Percentiles rank a stretch among this genome's conserved stretches.
Evolutionary conservation across 305 asterid species (phyloP).

Genomic region (Fraxinus albicans): DNA sequence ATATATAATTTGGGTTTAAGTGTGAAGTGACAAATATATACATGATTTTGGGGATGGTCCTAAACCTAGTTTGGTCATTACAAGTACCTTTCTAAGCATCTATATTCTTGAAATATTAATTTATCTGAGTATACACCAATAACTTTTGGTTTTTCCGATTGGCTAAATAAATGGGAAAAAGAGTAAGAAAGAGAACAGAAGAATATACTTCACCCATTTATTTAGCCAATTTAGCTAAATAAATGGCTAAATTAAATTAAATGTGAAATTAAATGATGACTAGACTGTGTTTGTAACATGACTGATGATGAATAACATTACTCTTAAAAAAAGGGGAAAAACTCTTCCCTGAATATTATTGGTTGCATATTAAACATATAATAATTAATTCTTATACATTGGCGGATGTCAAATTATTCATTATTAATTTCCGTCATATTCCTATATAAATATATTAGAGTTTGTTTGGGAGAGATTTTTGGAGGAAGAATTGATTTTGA

Average conservation of each 20-base stretch:
- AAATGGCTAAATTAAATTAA: too few species aligned
- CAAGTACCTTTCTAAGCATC: background rate
- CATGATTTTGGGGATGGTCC: background rate
- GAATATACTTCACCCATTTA: too few species aligned
- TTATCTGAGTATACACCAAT: background rate
- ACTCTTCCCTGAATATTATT: background rate
- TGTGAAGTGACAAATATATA: background rate
- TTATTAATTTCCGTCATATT: background rate
- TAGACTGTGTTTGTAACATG: too few species aligned
- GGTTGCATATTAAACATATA: background rate
- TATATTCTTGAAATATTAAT: background rate
- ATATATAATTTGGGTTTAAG: background rate
- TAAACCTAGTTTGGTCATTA: background rate
- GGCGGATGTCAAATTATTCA: background rate
- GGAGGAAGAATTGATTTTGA: too few species aligned
- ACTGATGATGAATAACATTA: too few species aligned
- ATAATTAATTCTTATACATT: background rate
- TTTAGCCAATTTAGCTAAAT: too few species aligned
- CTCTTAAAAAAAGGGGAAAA: too few species aligned
- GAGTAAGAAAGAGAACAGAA: background rate
- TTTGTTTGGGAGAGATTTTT: too few species aligned
- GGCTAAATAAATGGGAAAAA: background rate
- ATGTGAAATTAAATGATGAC: too few species aligned
- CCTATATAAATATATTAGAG: background rate
- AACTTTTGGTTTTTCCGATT: background rate